Conservation (phyloP, 2,329 filamentous ascomycete genomes). For the Curvularia spicifera region DNA sequence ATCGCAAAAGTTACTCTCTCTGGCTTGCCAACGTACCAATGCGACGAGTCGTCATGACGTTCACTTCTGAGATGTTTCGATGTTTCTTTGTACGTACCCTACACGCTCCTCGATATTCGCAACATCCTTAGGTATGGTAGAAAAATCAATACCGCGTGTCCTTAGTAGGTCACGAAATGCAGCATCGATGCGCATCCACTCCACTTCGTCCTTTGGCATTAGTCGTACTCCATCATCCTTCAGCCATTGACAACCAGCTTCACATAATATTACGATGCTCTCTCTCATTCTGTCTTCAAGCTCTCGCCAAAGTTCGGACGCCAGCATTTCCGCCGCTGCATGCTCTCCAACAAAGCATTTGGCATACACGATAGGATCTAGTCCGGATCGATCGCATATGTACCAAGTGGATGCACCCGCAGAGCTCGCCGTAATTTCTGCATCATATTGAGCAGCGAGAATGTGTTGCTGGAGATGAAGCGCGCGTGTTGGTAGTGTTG, state of each 20-base stretch:
- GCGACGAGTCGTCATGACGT: neutral
- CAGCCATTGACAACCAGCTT: conserved; percentile 47
- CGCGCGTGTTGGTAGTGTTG: conserved; percentile 31
- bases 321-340: conserved; percentile 32
- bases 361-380: conserved; percentile 55
- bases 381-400: conserved; percentile 54
- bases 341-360: conserved; percentile 37
- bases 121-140: conserved; percentile 15
- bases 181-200: conserved; percentile 37
- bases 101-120: conserved; percentile 1
- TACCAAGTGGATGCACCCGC: conserved; percentile 35
- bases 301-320: conserved; percentile 35
- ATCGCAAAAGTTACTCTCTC: neutral
- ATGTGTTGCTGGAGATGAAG: conserved; percentile 50
- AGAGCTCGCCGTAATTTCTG: conserved; percentile 33
- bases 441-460: conserved; percentile 45
- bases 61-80: neutral
- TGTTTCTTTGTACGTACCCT: neutral
- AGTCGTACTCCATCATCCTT: conserved; percentile 50
- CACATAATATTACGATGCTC: conserved; percentile 50
- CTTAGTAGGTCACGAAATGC: conserved; percentile 30
- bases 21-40: neutral
- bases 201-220: conserved; percentile 36
- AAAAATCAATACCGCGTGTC: conserved; percentile 28
- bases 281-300: conserved; percentile 45